These are phyloP conservation scores for Magnolia kwangsiensis DNA, from an alignment of 164 flowering plant species.

Conservation along the genomic window DNA sequence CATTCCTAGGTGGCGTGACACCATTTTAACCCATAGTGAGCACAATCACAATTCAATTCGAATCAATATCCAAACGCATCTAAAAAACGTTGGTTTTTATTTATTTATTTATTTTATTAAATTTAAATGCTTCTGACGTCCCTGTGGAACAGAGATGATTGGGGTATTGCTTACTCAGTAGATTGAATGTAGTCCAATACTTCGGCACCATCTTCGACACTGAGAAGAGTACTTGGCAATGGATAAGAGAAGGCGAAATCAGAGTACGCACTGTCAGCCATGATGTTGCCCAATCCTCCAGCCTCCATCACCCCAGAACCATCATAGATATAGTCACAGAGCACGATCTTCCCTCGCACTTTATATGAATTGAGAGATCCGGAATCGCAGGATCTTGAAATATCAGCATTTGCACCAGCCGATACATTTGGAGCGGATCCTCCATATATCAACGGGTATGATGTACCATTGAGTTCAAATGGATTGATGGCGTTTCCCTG, in stretches of 20 bases:
- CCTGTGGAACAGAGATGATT: background rate
- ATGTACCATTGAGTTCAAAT: slow-evolving; percentile 31
- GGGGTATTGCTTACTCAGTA: slow-evolving; percentile 21
- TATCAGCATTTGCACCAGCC: slow-evolving; percentile 11
- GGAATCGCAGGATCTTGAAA: slow-evolving; percentile 20
- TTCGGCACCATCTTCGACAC: slow-evolving; percentile 23
- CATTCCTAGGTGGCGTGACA: no score
- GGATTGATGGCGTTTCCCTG: slow-evolving; percentile 37
- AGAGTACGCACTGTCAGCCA: slow-evolving; percentile 9
- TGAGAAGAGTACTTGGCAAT: slow-evolving; percentile 33
- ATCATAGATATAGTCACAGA: slow-evolving; percentile 27
- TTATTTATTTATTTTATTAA: background rate
- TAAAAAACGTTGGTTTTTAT: no score
- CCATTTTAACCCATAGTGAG: background rate
- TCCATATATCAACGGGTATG: slow-evolving; percentile 39
- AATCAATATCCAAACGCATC: background rate
- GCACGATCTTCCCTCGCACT: slow-evolving; percentile 37
- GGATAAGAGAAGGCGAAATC: slow-evolving; percentile 32
- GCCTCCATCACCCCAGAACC: slow-evolving; percentile 25
- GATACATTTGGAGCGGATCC: slow-evolving; percentile 43
- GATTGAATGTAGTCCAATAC: slow-evolving; percentile 35
- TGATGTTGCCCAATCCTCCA: slow-evolving; percentile 34
- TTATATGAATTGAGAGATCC: slow-evolving; percentile 26
- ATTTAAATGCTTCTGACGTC: background rate
- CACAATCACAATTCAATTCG: background rate